A percentile compares a stretch with the other conserved stretches of the same genome.
Conservation (phyloP, 2,329 filamentous ascomycete genomes). For the Dothideomycetes sp. region DNA sequence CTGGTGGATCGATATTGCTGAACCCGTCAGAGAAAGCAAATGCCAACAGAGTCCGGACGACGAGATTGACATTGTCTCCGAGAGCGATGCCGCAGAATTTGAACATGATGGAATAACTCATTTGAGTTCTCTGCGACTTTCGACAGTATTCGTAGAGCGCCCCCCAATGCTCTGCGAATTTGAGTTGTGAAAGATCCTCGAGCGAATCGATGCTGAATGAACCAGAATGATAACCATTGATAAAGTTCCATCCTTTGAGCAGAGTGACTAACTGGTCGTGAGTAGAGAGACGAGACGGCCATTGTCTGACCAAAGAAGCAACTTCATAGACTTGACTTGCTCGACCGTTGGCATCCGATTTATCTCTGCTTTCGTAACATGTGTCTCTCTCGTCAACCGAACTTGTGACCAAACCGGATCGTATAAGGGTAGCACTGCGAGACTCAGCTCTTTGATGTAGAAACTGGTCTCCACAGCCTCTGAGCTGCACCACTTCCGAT, state of each 20-base stretch:
- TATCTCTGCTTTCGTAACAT: background rate
- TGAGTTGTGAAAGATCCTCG: background rate
- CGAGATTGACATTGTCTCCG: background rate
- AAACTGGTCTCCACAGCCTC: background rate
- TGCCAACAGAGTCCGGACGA: slow-evolving; percentile 4
- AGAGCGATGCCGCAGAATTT: slow-evolving; percentile 1
- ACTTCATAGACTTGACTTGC: background rate
- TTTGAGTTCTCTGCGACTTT: background rate
- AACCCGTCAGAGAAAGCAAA: slow-evolving; percentile 7
- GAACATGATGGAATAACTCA: slow-evolving; percentile 2
- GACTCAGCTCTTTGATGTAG: background rate
- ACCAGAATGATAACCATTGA: background rate
- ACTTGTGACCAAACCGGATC: background rate
- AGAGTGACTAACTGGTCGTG: background rate
- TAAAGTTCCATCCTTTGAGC: background rate
- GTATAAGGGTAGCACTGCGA: background rate
- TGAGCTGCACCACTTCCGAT: background rate
- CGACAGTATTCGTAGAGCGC: slow-evolving; percentile 5
- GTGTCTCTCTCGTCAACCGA: background rate
- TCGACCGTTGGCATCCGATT: background rate
- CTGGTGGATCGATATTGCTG: slow-evolving; percentile 8
- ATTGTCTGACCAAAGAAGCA: background rate
- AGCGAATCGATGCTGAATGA: background rate
- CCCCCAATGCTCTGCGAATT: slow-evolving; percentile 2
- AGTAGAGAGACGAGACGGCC: background rate